Conservation (phyloP, 768 basidiomycete genomes). For the Auriculariales sp. region DNA sequence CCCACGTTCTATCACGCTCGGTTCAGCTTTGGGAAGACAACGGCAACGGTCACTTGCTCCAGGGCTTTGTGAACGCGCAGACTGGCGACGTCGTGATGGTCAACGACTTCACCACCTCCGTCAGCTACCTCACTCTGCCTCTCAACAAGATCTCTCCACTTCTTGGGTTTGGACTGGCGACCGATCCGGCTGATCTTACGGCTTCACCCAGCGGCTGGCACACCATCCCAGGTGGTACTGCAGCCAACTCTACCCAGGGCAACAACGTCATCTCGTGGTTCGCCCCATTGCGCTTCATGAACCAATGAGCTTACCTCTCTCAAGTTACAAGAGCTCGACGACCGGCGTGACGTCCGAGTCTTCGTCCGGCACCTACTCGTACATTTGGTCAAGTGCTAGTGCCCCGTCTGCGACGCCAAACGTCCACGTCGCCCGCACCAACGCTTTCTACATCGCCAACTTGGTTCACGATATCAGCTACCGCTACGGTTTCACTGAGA, state of each 20-base stretch:
- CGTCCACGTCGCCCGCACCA: slow-evolving; percentile 34
- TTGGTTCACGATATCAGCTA: slow-evolving; percentile 38
- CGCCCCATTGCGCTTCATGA: not conserved
- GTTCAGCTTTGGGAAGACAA: slow-evolving; percentile 29
- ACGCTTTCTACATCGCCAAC: slow-evolving; percentile 42
- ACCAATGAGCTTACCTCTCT: too few species aligned
- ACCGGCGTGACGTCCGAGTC: slow-evolving; percentile 22
- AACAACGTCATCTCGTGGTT: slow-evolving; percentile 21
- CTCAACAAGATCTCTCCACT: slow-evolving; percentile 34
- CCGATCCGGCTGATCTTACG: slow-evolving; percentile 31
- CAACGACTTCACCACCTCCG: slow-evolving; percentile 37
- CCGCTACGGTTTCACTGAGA: slow-evolving; percentile 46
- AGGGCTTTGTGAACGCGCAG: slow-evolving; percentile 45
- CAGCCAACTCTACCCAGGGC: slow-evolving; percentile 18
- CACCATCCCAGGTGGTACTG: slow-evolving; percentile 24
- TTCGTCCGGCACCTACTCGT: slow-evolving; percentile 24
- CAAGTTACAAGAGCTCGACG: slow-evolving; percentile 17
- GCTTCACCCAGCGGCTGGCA: slow-evolving; percentile 44
- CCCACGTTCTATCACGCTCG: slow-evolving; percentile 24
- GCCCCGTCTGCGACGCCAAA: slow-evolving; percentile 28
- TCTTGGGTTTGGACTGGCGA: slow-evolving; percentile 34
- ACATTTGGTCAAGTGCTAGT: slow-evolving; percentile 18
- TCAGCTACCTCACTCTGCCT: slow-evolving; percentile 30
- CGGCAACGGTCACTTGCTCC: slow-evolving; percentile 26
- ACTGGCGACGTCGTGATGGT: slow-evolving; percentile 34